A percentile compares a stretch with the other conserved stretches of the same genome.
These are phyloP conservation scores for Peniophora sp. DNA, from an alignment of 1,284 basidiomycete species.

Conservation along the genomic window DNA sequence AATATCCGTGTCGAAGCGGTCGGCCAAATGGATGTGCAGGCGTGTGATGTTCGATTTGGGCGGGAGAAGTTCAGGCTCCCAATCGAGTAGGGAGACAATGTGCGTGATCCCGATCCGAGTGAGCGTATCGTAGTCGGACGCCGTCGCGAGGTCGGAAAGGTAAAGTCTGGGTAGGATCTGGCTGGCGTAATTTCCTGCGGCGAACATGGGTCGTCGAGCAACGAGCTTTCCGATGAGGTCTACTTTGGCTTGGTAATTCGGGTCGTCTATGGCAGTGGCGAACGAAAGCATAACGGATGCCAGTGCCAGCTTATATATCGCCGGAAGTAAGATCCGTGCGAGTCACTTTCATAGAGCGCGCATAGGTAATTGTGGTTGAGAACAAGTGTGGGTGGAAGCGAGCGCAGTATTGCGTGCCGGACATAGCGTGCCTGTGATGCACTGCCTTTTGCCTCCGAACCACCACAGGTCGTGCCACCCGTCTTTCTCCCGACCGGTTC, in stretches of 20 bases:
- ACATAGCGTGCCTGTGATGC: too few species aligned
- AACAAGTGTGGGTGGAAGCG: too few species aligned
- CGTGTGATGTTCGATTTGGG: constrained; percentile 11
- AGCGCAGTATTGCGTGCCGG: too few species aligned
- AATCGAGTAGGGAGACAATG: constrained; percentile 28
- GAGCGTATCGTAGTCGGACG: constrained; percentile 37
- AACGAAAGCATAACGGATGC: too few species aligned
- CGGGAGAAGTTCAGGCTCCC: constrained; percentile 30
- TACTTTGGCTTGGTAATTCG: neutral
- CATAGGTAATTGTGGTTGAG: too few species aligned
- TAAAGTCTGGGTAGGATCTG: constrained; percentile 56
- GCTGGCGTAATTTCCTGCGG: constrained; percentile 23
- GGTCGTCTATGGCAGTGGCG: too few species aligned
- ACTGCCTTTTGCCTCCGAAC: too few species aligned
- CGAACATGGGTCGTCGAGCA: constrained; percentile 6
- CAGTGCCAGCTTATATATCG: too few species aligned
- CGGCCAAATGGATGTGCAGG: constrained; percentile 26
- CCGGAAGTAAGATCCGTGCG: too few species aligned
- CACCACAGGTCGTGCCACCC: too few species aligned
- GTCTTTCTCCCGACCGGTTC: too few species aligned
- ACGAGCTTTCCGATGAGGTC: neutral
- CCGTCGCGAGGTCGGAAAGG: constrained; percentile 55
- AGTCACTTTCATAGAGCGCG: too few species aligned
- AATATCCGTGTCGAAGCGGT: constrained; percentile 22
- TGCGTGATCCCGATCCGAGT: constrained; percentile 30